Base-by-base conservation (phyloP, 352 stramenopile species). In the Globisporangium echinulatum region DNA sequence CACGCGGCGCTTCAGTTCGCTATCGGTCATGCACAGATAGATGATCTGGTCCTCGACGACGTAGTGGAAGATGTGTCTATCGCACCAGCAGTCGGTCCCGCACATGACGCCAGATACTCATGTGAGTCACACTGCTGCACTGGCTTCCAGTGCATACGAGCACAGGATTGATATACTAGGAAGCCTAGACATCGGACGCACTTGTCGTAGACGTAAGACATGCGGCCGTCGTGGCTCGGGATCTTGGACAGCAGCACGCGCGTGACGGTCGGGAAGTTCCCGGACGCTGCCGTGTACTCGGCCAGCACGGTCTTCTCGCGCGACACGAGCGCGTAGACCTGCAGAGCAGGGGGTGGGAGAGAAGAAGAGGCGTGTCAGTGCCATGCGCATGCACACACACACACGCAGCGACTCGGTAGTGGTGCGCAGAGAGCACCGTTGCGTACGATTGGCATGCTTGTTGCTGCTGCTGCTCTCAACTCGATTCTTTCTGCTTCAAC, bases 201-300 rank as follows among this genome's bases (percentile, higher is more conserved):
- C 68, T 97, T 82, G 81, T 99, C 96, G 71, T 99, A 99, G 40
- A 98, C 90, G 78, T 99, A 99, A 48, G 89, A 98, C 96, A 98
- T 98, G 72, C 96, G 92, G 8, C 91, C 85, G 79, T 99, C 87
- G 17, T 84, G 69, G 33, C 69, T 65, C 19, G 93, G 91, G 72
- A 99, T 99, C 69, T 99, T 99, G 61, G 86, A 86, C 38, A 99
- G 75, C 33, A 99, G 74, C 56, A 99, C 91, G 63, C 97, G 81
- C 47, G 97, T 99, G 7, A 99, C 94, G 0, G 96, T 99, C 9
- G 96, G 96, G 67, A 99, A 99, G 72, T 99, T 99, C 49, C 96
- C 96, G 10, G 88, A 97, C 33, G 91, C 93, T 50, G 88, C 85
- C 14, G 96, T 99, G 71, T 98, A 98, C 77, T 99, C 97, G 44